These are phyloP conservation scores for Aspergillus sp. DNA, from an alignment of 2,329 filamentous ascomycete genomes.

Conservation along the genomic window DNA sequence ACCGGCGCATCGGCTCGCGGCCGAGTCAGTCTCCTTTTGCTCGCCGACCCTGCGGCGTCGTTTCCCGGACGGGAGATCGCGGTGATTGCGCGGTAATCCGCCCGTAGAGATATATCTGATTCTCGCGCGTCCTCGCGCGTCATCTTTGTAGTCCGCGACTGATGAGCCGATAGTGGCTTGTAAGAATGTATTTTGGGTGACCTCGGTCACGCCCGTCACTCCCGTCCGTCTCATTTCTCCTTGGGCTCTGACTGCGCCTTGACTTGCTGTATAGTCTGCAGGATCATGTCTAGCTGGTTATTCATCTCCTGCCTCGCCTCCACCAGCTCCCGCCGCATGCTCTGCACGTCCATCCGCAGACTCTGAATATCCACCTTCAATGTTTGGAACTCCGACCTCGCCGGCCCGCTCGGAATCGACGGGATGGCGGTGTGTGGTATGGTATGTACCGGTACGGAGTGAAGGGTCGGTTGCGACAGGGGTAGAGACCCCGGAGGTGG, in stretches of 20 bases:
- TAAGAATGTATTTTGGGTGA: not conserved
- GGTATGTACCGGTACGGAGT: not conserved
- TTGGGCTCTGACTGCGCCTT: not conserved
- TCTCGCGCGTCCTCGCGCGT: not conserved
- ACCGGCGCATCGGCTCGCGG: not conserved
- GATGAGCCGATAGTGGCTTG: not conserved
- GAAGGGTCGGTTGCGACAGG: not conserved
- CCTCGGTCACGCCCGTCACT: too few relatives aligned
- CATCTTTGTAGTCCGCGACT: not conserved
- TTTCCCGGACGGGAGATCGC: not conserved
- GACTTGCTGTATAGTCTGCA: conserved; percentile 1
- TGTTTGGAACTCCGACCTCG: not conserved
- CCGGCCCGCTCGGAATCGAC: not conserved
- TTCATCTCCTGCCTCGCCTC: conserved; percentile 6
- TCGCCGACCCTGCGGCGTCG: not conserved
- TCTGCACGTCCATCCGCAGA: conserved; percentile 7
- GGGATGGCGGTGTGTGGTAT: not conserved
- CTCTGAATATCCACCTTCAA: conserved; percentile 7
- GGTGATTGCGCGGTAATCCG: not conserved
- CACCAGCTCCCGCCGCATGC: not conserved
- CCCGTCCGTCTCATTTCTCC: not conserved
- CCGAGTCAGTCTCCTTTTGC: not conserved
- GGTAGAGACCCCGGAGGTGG: not conserved
- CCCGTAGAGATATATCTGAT: not conserved
- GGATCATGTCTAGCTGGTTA: not conserved